These are phyloP conservation scores for Aspergillus brasiliensis DNA, from an alignment of 2,329 filamentous ascomycete species.

Conservation along the genomic window DNA sequence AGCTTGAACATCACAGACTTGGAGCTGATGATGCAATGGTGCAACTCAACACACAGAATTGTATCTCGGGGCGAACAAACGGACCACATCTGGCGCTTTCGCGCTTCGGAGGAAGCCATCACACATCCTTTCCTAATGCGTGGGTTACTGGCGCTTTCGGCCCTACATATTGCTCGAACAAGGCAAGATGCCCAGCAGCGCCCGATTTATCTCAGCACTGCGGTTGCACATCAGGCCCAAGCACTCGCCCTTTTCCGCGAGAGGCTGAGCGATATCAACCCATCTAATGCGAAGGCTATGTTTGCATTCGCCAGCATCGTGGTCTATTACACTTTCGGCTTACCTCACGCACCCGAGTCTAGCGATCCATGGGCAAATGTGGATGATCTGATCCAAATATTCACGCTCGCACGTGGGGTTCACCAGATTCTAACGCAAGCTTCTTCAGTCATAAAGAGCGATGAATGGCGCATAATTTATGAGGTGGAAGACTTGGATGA, in stretches of 20 bases:
- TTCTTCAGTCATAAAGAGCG: slow-evolving; percentile 26
- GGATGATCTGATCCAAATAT: slow-evolving; percentile 37
- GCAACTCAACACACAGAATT: slow-evolving; percentile 36
- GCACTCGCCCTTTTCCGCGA: slow-evolving; percentile 38
- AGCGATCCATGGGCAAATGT: slow-evolving; percentile 32
- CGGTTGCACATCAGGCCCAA: slow-evolving; percentile 39
- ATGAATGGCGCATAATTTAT: slow-evolving; percentile 32
- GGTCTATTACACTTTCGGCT: slow-evolving; percentile 43
- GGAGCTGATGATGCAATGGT: slow-evolving; percentile 47
- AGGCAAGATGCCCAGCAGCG: slow-evolving; percentile 26
- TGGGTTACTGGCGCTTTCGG: slow-evolving; percentile 37
- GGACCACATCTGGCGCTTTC: slow-evolving; percentile 36
- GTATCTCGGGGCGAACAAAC: slow-evolving; percentile 32
- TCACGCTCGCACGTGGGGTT: slow-evolving; percentile 38
- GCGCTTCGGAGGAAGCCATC: slow-evolving; percentile 37
- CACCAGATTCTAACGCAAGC: slow-evolving; percentile 35
- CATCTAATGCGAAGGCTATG: slow-evolving; percentile 43
- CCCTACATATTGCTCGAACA: slow-evolving; percentile 37
- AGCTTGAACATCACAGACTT: slow-evolving; percentile 48
- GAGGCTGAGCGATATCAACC: slow-evolving; percentile 34
- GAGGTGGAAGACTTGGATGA: slow-evolving; percentile 26
- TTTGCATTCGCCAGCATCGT: slow-evolving; percentile 43
- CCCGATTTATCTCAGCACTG: slow-evolving; percentile 36
- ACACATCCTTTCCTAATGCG: slow-evolving; percentile 41
- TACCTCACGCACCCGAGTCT: slow-evolving; percentile 30